Evolutionary conservation across 2,329 filamentous ascomycete genomes (phyloP).

Genomic region (Cladobotryum mycophilum): DNA sequence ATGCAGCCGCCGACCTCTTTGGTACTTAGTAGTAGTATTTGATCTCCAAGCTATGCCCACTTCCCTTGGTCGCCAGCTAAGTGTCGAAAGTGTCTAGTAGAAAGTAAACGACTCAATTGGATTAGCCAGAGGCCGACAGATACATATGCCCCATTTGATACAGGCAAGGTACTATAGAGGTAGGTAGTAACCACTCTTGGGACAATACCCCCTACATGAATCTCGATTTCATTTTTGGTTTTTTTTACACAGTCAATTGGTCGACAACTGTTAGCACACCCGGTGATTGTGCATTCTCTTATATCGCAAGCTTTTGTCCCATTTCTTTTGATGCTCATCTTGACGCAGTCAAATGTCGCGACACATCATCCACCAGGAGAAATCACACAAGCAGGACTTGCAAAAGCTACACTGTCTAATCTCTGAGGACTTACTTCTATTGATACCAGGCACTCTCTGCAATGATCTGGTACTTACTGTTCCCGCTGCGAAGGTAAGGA

Average conservation of each 20-base stretch:
- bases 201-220: not conserved
- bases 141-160: too few relatives aligned
- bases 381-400: not conserved
- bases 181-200: constrained; percentile 1
- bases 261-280: not conserved
- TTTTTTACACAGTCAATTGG: not conserved
- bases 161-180: too few relatives aligned
- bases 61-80: too few relatives aligned
- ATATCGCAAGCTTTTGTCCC: not conserved
- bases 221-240: not conserved
- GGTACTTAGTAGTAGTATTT: too few relatives aligned
- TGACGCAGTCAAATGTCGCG: not conserved
- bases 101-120: too few relatives aligned
- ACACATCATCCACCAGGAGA: not conserved
- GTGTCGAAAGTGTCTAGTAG: too few relatives aligned
- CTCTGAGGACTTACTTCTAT: not conserved
- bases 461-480: constrained; percentile 74
- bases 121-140: too few relatives aligned
- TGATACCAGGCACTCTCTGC: not conserved
- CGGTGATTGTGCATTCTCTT: not conserved
- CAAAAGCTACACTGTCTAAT: not conserved
- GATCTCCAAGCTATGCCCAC: too few relatives aligned
- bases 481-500: constrained; percentile 67
- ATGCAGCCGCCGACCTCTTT: too few relatives aligned
- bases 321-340: not conserved